Evolutionary conservation across 768 basidiomycete species (phyloP), one percentile per base, ranked within the genome.

Genomic region (Lentinula detonsa): DNA sequence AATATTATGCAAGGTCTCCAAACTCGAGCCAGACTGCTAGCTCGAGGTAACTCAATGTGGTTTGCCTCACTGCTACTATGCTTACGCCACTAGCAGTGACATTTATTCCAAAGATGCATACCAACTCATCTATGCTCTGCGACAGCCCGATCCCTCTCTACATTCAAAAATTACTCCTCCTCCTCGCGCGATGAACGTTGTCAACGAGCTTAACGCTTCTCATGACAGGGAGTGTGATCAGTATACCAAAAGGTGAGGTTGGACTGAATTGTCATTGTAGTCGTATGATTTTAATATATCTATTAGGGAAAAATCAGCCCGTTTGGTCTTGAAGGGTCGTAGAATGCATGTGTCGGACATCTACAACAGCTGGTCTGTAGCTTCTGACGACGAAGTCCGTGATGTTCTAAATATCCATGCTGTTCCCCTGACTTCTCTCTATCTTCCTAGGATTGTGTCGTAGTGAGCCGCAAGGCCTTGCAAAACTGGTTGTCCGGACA

Each of bases 81-180:
- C 51, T 48, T 5, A 57, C 57, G 23, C 45, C 37, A 34, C 57
- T 23, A 62, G 57, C 65, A 83, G 81, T 62, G 75, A 78, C 42
- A 79, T 90, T 64, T 78, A 83, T 2, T 94, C 93, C 1, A 90
- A 83, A 73, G 93, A 97, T 66, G 93, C 93, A 5, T 97, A 98
- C 73, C 96, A 98, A 94, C 81, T 98, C 35, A 87, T 98, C 58
- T 98, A 98, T 72, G 81, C 84, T 40, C 83, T 85, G 10, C 79
- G 76, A 64, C 67, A 72, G 48, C 28, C 61, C 37, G 10, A 45
- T 62, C 51, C 42, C 31, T 52, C 50, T 21, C n/a, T 28, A 13
- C 57, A 62, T 62, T 43, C 64, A 21, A 58, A 71, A 40, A 78
- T 79, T 1, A 59, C 65, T 37, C 88, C 87, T 34, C 89, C 90